Evolutionary conservation across 2,329 filamentous ascomycete species (phyloP).

Genomic region (Penicillium sp.): DNA sequence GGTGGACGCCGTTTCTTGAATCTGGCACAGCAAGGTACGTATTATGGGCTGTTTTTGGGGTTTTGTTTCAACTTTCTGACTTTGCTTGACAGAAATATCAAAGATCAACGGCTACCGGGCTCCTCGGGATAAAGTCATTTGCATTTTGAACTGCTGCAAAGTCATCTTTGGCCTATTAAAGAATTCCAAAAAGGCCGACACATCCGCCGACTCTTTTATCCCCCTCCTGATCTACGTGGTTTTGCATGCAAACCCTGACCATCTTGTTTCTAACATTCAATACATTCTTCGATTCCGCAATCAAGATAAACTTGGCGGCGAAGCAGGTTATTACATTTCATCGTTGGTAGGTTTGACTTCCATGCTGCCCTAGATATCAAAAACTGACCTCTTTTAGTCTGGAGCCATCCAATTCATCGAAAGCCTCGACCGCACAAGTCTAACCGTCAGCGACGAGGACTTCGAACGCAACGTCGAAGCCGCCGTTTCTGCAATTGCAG

Average conservation of each 20-base stretch:
- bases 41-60: background rate
- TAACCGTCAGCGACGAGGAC: slow-evolving; percentile 91
- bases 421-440: slow-evolving; percentile 86
- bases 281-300: slow-evolving; percentile 97
- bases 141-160: slow-evolving; percentile 97
- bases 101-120: slow-evolving; percentile 97
- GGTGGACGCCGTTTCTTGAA: slow-evolving; percentile 85
- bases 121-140: slow-evolving; percentile 98
- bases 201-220: slow-evolving; percentile 94
- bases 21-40: slow-evolving; percentile 78
- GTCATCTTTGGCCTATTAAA: slow-evolving; percentile 95
- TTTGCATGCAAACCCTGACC: slow-evolving; percentile 88
- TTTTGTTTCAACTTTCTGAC: slow-evolving; percentile 24
- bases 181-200: slow-evolving; percentile 81
- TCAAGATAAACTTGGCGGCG: slow-evolving; percentile 94
- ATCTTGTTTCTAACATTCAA: slow-evolving; percentile 95
- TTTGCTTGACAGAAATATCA: slow-evolving; percentile 66
- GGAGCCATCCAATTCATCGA: slow-evolving; percentile 96
- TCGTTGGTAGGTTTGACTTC: slow-evolving; percentile 64
- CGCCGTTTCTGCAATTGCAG: slow-evolving; percentile 91
- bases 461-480: slow-evolving; percentile 97
- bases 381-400: slow-evolving; percentile 28
- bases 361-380: background rate
- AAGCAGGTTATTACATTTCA: slow-evolving; percentile 96
- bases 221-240: slow-evolving; percentile 94